A percentile compares a stretch with the other conserved stretches of the same genome.
Conservation (phyloP, 352 stramenopile species). For the Aphanomyces astaci region DNA sequence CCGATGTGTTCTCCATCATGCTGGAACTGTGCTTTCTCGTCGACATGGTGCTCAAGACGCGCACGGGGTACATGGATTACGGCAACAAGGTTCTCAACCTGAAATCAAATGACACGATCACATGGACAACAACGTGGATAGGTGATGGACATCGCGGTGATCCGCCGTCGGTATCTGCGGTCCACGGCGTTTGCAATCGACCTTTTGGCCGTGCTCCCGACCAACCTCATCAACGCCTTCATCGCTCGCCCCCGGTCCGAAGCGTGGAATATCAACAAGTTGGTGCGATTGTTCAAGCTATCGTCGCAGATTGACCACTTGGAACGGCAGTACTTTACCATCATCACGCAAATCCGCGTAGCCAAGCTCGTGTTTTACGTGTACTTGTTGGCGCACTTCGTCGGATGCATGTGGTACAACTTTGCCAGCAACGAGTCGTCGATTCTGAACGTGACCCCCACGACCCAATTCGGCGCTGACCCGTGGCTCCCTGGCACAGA, state of each 20-base stretch:
- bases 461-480: background rate
- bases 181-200: conserved; percentile 4
- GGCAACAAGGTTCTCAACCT: conserved; percentile 37
- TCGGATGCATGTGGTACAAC: conserved; percentile 54
- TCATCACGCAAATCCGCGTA: conserved; percentile 42
- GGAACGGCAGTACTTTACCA: conserved; percentile 44
- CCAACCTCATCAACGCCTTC: conserved; percentile 44
- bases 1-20: conserved; percentile 28
- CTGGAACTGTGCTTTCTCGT: conserved; percentile 39
- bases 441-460: background rate
- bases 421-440: conserved; percentile 34
- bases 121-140: background rate
- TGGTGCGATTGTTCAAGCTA: conserved; percentile 44
- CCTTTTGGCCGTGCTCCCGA: background rate
- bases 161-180: background rate
- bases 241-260: conserved; percentile 28
- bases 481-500: background rate
- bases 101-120: background rate
- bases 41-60: conserved; percentile 40
- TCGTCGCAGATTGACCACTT: conserved; percentile 40
- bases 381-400: conserved; percentile 43
- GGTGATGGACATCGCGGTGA: conserved; percentile 22
- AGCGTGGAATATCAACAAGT: conserved; percentile 47
- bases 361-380: conserved; percentile 51
- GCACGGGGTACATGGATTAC: conserved; percentile 50